phyloP scores from a whole-genome alignment of 2,329 filamentous ascomycete species.

The Penicillium sp. region DNA sequence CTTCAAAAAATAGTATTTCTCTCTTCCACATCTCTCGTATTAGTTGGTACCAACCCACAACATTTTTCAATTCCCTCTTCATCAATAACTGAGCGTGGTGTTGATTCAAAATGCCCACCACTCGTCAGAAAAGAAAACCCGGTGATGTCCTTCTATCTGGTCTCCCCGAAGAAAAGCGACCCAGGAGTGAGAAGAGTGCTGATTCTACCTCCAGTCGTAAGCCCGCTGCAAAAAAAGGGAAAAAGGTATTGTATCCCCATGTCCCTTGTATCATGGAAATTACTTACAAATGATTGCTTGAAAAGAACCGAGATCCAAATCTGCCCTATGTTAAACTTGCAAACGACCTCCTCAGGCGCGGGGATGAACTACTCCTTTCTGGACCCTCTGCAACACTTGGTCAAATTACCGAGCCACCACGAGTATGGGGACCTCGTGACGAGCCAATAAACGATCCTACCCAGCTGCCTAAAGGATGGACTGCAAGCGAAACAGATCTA shows the following conservation, averaged over 20 bases:
- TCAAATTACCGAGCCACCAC: not conserved
- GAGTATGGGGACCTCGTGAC: not conserved
- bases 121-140: not conserved
- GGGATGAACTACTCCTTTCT: not conserved
- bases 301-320: not conserved
- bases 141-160: not conserved
- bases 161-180: not conserved
- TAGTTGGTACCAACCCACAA: not conserved
- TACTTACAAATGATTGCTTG: not conserved
- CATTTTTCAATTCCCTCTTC: not conserved
- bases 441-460: not conserved
- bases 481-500: not conserved
- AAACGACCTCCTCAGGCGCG: not conserved
- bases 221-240: not conserved
- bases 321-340: not conserved
- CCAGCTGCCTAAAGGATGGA: not conserved
- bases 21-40: not conserved
- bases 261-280: not conserved
- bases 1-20: not conserved
- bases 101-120: not conserved
- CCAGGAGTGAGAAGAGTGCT: not conserved
- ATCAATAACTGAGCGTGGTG: too few species aligned
- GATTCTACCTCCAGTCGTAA: not conserved
- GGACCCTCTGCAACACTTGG: not conserved
- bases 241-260: not conserved